Conservation (phyloP, 176 grass and related monocot genomes). For the Musa troglodytarum region DNA sequence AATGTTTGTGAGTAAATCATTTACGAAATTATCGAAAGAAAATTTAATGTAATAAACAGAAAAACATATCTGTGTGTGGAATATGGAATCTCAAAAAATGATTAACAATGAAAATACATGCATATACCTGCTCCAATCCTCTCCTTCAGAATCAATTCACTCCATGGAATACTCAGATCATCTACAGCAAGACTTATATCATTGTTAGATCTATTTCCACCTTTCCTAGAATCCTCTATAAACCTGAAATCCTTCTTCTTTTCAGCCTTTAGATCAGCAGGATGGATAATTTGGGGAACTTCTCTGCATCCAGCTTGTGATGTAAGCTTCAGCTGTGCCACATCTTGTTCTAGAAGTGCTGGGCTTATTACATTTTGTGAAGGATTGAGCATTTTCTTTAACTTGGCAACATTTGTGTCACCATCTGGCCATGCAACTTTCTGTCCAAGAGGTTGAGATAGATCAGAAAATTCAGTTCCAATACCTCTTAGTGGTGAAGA, state of each 20-base stretch:
- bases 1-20: background rate
- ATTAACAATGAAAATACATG: background rate
- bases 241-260: constrained; percentile 58
- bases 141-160: constrained; percentile 78
- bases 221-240: constrained; percentile 31
- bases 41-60: background rate
- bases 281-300: constrained; percentile 42
- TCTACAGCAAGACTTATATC: constrained; percentile 59
- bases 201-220: constrained; percentile 29
- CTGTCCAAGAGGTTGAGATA: constrained; percentile 1
- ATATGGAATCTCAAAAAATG: background rate
- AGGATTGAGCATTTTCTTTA: constrained; percentile 5
- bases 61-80: background rate
- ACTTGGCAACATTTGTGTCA: background rate
- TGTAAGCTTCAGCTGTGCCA: constrained; percentile 18
- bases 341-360: constrained; percentile 32
- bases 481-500: constrained; percentile 36
- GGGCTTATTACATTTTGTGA: constrained; percentile 20
- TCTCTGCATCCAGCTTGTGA: constrained; percentile 32
- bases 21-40: background rate
- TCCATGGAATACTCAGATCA: constrained; percentile 82
- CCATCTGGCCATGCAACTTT: constrained; percentile 1
- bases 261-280: constrained; percentile 44
- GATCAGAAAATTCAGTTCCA: background rate
- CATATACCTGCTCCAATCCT: constrained; percentile 91